These are phyloP conservation scores for Scenedesmus sp. DNA, from an alignment of 163 green algal genomes.

Conservation along the genomic window DNA sequence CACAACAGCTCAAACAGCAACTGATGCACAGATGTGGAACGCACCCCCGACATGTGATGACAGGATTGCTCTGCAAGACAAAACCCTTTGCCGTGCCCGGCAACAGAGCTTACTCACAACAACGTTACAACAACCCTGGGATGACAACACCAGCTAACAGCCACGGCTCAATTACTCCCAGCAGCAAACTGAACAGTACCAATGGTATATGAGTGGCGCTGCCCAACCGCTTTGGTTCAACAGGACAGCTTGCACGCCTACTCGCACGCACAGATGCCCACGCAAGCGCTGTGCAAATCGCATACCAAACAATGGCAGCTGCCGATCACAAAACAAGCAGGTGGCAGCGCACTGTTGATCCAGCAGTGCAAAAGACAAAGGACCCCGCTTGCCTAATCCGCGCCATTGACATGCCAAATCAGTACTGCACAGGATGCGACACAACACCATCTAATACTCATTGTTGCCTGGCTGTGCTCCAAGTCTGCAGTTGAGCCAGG, in stretches of 20 bases:
- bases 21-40: neutral
- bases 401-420: neutral
- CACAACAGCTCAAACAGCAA: neutral
- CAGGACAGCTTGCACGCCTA: neutral
- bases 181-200: neutral
- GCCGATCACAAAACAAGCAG: neutral
- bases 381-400: neutral
- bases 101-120: neutral
- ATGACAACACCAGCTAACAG: neutral
- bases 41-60: conserved; percentile 9
- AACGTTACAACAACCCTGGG: neutral
- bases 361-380: neutral
- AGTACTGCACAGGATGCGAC: neutral
- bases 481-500: neutral
- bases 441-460: neutral
- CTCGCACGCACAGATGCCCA: neutral
- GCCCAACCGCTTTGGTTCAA: neutral
- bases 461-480: neutral
- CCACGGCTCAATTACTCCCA: neutral
- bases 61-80: neutral
- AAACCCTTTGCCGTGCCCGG: neutral
- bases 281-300: neutral
- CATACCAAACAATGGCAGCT: neutral
- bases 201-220: neutral
- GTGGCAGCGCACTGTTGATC: neutral